Evolutionary conservation across 1,284 basidiomycete species (phyloP), one percentile per base, ranked within the genome.

Genomic region (Fistulinella cinereoalba): DNA sequence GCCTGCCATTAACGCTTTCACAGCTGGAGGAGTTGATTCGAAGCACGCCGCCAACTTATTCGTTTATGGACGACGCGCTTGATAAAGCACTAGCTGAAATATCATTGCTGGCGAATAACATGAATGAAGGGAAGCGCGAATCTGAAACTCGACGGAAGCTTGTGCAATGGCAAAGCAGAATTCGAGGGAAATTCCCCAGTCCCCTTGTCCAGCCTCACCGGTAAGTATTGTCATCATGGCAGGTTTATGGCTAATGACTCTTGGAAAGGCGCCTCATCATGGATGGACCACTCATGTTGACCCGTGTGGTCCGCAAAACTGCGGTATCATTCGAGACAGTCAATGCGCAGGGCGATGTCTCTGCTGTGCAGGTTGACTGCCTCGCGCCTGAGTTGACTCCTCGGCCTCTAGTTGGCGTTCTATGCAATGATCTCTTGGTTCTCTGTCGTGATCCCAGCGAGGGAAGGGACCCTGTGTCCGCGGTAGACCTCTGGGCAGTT

Each of bases 191-290:
- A 58, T 97, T 97, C 66, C 91, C 93, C 4, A 95, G 92, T 49
- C 95, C 97, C 10, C 75, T 99, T 34, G 97, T 99, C 23, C 97
- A 99, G 67, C 97, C 96, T 13, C 97, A 99, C 72, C 84, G 96
- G 77, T 89, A 54, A 60, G 77, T 65, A 23, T 15, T 12, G 10
- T 19, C 24, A 23, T 39, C 39, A 32, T 22, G 32, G 47, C 39
- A 22, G 38, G 28, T 28, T 40, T 53, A n/a, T 24, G 21, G 31
- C 13, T 38, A 37, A 43, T 56, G 52, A 49, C 41, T 23, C 31
- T 50, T 31, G n/a, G 37, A 37, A 48, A 91, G 88, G 43, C 91
- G 81, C 48, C 79, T 94, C 31, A 88, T 94, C 48, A 87, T 94
- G 81, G 92, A 95, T 60, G 94, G 94, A 13, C 74, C 80, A 18